Base-by-base conservation (phyloP, 2,329 filamentous ascomycete species). In the Parastagonospora avenae region DNA sequence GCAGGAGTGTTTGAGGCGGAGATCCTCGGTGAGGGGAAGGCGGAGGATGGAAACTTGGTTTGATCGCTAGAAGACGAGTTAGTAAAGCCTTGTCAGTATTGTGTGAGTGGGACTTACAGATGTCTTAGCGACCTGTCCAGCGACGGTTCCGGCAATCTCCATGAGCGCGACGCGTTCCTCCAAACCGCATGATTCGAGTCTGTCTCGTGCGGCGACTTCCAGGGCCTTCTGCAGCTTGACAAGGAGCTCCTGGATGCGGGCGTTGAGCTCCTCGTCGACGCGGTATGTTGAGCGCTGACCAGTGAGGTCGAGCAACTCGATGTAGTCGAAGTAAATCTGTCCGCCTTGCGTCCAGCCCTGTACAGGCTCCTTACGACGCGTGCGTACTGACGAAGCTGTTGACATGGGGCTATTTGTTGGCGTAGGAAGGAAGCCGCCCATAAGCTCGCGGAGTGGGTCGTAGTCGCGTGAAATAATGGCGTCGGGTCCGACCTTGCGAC, bases 381-480 rank as follows among this genome's bases (percentile, higher is more conserved):
- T 30, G 32, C 41, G 49, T 12, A 50, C 27, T 14, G 50, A 49
- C n/a, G 57, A 52, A 16, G 46, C 38, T 8, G 49, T 32, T 0
- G 59, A 59, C 12, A 48, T 51, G 19, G 50, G 54, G 40, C 50
- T 61, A 40, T 82, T 85, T 1, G 80, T 80, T 76, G 68, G 63
- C 1, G 60, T 57, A 2, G 63, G 62, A 6, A 78, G 73, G 66
- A 99, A 96, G 52, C 87, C 85, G 14, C 80, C 79, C 32, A 97
- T 82, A 33, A 97, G 79, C 29, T 82, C 78, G 35, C 84, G 82
- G 1, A 97, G 78, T 2, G 81, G 82, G 15, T 83, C 81, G 64
- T 91, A 93, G 70, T 97, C 88, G 37, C 88, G 86, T 67, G 91
- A 89, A 54, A 99, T 89, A 56, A 99, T 83, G 9, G 91, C 85